phyloP scores from a whole-genome alignment of 78 protist species.

The Diacronema lutheri region DNA sequence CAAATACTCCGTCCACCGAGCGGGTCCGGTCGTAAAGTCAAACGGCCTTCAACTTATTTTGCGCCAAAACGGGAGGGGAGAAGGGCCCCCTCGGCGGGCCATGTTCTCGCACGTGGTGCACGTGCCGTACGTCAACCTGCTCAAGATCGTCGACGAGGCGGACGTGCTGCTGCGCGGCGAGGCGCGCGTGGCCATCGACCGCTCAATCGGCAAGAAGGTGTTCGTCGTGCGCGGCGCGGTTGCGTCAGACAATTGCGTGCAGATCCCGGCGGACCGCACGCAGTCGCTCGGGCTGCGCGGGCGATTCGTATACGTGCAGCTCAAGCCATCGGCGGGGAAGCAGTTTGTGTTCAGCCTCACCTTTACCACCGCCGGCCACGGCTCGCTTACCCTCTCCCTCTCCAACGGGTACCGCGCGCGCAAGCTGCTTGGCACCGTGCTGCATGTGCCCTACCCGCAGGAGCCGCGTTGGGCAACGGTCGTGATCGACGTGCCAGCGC shows the following conservation, averaged over 20 bases:
- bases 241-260: neutral
- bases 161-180: neutral
- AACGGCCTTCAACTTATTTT: too few species aligned
- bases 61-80: too few species aligned
- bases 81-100: too few species aligned
- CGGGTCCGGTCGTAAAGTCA: too few species aligned
- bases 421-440: neutral
- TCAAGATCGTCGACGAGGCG: neutral
- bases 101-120: neutral
- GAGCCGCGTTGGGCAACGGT: neutral
- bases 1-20: too few species aligned
- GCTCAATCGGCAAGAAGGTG: neutral
- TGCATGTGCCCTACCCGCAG: neutral
- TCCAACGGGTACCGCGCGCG: neutral
- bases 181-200: neutral
- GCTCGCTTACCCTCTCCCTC: neutral
- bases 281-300: neutral
- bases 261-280: neutral
- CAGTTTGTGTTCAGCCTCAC: neutral
- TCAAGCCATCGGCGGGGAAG: neutral
- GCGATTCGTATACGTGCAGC: neutral
- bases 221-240: neutral
- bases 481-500: neutral
- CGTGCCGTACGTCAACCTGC: neutral
- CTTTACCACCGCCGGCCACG: neutral